Conservation (phyloP, 805 yeast species). For the Wickerhamiella vanderwaltii region DNA sequence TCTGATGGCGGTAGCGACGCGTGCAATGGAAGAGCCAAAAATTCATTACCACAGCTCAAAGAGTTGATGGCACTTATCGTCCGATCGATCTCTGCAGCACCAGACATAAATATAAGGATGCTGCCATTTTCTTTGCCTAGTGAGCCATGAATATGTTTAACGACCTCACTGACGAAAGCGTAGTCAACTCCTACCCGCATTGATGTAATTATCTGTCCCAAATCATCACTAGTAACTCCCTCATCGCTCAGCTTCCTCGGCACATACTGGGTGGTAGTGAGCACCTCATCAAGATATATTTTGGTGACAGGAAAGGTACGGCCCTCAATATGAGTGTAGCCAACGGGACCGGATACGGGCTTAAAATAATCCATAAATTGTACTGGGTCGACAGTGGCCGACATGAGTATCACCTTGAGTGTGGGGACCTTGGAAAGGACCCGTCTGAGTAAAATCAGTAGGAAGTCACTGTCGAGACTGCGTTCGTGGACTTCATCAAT, state of each 20-base stretch:
- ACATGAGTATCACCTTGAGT: constrained; percentile 70
- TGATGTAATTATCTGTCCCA: constrained; percentile 25
- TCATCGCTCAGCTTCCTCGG: constrained; percentile 17
- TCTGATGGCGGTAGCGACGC: constrained; percentile 77
- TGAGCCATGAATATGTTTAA: constrained; percentile 39
- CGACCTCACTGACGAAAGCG: constrained; percentile 51
- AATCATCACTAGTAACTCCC: constrained; percentile 16
- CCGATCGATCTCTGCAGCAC: constrained; percentile 72
- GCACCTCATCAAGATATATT: constrained; percentile 53
- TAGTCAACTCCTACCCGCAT: constrained; percentile 46
- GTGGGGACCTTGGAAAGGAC: constrained; percentile 37
- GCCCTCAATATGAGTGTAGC: constrained; percentile 78
- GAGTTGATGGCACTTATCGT: constrained; percentile 37
- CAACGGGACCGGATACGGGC: constrained; percentile 26
- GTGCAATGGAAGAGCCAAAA: constrained; percentile 62
- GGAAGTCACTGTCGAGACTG: constrained; percentile 78
- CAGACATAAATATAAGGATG: constrained; percentile 76
- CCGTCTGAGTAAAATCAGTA: constrained; percentile 62
- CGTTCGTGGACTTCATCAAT: constrained; percentile 97
- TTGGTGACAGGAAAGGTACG: constrained; percentile 87
- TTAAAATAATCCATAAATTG: constrained; percentile 58
- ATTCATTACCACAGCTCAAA: constrained; percentile 22
- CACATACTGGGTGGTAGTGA: constrained; percentile 44
- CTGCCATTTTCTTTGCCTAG: constrained; percentile 51
- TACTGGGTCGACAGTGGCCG: constrained; percentile 77